phyloP scores from a whole-genome alignment of 257 asterid species.

The Nicotiana paniculata region DNA sequence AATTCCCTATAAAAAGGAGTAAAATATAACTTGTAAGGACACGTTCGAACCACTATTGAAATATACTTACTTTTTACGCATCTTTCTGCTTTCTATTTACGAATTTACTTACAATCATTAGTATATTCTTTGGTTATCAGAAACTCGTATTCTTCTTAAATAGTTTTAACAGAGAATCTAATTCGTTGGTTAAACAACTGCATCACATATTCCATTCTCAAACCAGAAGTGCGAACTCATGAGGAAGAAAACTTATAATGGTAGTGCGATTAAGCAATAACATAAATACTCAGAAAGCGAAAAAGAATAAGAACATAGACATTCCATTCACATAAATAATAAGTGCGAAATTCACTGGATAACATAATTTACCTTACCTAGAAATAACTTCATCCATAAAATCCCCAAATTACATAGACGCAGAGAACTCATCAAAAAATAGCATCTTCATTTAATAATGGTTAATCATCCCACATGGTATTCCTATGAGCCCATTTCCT shows the following conservation, averaged over 20 bases:
- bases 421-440: background rate
- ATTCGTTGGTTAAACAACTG: background rate
- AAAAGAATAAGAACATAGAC: background rate
- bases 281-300: background rate
- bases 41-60: too few relatives aligned
- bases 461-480: conserved; percentile 2
- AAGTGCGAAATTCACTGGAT: background rate
- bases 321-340: background rate
- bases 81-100: too few relatives aligned
- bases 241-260: background rate
- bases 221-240: too few relatives aligned
- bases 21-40: too few relatives aligned
- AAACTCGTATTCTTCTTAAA: too few relatives aligned
- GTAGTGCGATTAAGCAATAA: background rate
- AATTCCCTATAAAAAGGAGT: too few relatives aligned
- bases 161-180: too few relatives aligned
- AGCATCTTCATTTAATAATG: background rate
- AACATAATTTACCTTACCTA: background rate
- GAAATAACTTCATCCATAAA: background rate
- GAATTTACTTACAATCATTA: too few relatives aligned
- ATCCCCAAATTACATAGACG: background rate
- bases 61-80: too few relatives aligned
- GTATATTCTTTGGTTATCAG: too few relatives aligned
- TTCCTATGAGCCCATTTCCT: background rate
- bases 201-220: too few relatives aligned